phyloP scores from a whole-genome alignment of 2,329 filamentous ascomycete species.

The Knufia fluminis region DNA sequence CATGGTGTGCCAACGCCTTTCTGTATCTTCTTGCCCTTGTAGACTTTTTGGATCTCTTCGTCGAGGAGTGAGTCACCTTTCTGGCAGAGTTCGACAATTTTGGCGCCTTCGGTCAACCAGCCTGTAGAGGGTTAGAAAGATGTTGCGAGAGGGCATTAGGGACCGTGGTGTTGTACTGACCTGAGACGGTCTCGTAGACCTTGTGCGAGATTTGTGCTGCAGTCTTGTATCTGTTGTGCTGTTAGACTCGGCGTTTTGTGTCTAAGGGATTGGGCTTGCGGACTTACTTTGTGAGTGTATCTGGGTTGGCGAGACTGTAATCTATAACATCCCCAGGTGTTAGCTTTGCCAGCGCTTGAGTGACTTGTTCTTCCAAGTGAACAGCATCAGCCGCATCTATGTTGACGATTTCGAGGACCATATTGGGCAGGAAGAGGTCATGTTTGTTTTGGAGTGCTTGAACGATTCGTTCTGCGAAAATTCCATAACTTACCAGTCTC shows the following conservation, averaged over 20 bases:
- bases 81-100: constrained; percentile 90
- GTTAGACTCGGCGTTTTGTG: background rate
- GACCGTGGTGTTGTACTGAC: constrained; percentile 30
- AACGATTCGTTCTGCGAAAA: background rate
- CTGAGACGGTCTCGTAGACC: constrained; percentile 74
- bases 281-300: constrained; percentile 73
- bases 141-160: background rate
- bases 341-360: background rate
- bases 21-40: constrained; percentile 91
- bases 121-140: constrained; percentile 30
- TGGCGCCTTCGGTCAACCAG: constrained; percentile 72
- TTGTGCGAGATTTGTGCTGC: constrained; percentile 92
- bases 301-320: constrained; percentile 81
- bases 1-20: constrained; percentile 65
- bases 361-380: background rate
- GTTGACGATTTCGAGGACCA: constrained; percentile 1
- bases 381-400: background rate
- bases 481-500: constrained; percentile 6
- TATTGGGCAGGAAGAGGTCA: background rate
- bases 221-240: constrained; percentile 63
- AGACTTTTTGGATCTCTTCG: constrained; percentile 90
- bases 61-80: constrained; percentile 91
- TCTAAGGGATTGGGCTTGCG: background rate
- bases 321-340: constrained; percentile 42
- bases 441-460: background rate